Percentiles rank a stretch among this genome's conserved stretches.
These are phyloP conservation scores for Scedosporium minutisporum DNA, from an alignment of 2,329 filamentous ascomycete species.

Conservation along the genomic window DNA sequence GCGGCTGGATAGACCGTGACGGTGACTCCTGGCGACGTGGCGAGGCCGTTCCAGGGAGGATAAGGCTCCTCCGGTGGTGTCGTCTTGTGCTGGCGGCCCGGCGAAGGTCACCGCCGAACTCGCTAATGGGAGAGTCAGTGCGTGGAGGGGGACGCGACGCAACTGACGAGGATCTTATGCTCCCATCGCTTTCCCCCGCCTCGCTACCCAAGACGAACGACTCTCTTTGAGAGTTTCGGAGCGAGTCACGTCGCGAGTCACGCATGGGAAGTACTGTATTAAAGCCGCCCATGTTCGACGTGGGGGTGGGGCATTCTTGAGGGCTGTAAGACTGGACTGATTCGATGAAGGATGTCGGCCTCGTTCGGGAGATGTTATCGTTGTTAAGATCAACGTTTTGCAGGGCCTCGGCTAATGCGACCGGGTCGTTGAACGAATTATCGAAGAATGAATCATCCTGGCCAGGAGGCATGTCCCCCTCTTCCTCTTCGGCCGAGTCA, in stretches of 20 bases:
- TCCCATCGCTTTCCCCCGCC: slow-evolving; percentile 76
- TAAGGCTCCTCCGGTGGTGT: slow-evolving; percentile 76
- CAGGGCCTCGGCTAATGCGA: slow-evolving; percentile 46
- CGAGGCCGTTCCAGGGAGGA: slow-evolving; percentile 69
- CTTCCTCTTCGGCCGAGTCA: slow-evolving; percentile 60
- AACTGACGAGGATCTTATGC: slow-evolving; percentile 69
- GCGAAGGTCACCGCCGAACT: slow-evolving; percentile 66
- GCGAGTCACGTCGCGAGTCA: slow-evolving; percentile 56
- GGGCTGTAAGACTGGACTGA: slow-evolving; percentile 87
- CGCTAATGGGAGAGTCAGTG: slow-evolving; percentile 84
- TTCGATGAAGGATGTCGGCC: slow-evolving; percentile 42
- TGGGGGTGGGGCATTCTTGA: slow-evolving; percentile 80
- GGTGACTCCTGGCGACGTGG: slow-evolving; percentile 84
- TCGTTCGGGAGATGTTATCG: slow-evolving; percentile 41
- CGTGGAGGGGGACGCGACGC: slow-evolving; percentile 57
- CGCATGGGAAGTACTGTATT: slow-evolving; percentile 17
- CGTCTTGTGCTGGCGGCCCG: slow-evolving; percentile 71
- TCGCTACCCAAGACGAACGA: slow-evolving; percentile 80
- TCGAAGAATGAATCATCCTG: slow-evolving; percentile 46
- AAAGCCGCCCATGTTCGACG: slow-evolving; percentile 58
- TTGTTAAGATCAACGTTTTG: slow-evolving; percentile 29
- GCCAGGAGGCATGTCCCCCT: slow-evolving; percentile 31
- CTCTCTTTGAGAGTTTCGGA: slow-evolving; percentile 9
- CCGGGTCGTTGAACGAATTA: slow-evolving; percentile 48
- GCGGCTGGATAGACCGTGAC: slow-evolving; percentile 61